Conservation (phyloP, 768 basidiomycete genomes). For the Lyophyllum semitale region DNA sequence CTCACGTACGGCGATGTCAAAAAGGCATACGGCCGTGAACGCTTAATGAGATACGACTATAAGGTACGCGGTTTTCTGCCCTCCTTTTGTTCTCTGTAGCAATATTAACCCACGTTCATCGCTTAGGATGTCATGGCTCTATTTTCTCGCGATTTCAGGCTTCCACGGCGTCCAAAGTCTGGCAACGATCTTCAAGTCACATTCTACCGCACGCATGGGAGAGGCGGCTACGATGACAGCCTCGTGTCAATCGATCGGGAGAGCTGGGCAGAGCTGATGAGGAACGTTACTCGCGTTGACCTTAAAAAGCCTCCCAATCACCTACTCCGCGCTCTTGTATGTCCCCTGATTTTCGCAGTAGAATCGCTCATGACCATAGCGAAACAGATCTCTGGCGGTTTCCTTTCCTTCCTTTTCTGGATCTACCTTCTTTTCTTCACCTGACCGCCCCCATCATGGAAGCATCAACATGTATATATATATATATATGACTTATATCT, state of each 20-base stretch:
- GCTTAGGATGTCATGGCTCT: neutral
- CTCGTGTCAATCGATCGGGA: neutral
- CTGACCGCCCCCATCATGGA: too few relatives aligned
- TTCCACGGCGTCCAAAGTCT: neutral
- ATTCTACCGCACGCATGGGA: neutral
- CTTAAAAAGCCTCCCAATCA: neutral
- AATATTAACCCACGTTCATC: neutral
- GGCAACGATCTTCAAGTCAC: neutral
- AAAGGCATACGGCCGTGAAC: slow-evolving; percentile 6
- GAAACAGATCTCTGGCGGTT: neutral
- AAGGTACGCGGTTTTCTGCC: neutral
- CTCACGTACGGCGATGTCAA: slow-evolving; percentile 3
- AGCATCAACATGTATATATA: too few relatives aligned
- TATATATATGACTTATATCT: too few relatives aligned
- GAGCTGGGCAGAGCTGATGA: neutral
- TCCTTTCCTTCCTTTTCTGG: neutral
- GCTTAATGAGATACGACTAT: neutral
- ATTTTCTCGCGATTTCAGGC: neutral
- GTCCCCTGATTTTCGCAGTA: neutral
- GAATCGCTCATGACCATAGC: neutral
- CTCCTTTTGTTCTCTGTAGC: neutral
- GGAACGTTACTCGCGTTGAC: neutral
- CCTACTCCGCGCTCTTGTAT: neutral
- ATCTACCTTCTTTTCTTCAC: neutral
- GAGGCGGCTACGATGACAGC: neutral